These are phyloP conservation scores for Colletotrichum sp. DNA, from an alignment of 2,329 filamentous ascomycete genomes.

Conservation along the genomic window DNA sequence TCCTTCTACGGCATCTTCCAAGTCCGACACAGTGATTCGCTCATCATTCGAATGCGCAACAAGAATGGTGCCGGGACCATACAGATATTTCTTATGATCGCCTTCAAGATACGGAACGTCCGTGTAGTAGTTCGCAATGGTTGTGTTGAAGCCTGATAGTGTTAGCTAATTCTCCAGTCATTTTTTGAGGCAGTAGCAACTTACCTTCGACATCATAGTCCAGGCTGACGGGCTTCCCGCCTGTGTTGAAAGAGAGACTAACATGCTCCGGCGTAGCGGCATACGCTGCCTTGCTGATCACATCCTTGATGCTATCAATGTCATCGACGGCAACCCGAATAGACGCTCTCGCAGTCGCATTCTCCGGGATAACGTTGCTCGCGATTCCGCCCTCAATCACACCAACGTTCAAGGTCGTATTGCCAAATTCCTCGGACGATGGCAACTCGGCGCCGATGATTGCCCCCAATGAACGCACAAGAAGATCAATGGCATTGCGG, in stretches of 20 bases:
- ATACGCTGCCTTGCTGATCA: conserved; percentile 59
- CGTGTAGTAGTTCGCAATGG: conserved; percentile 90
- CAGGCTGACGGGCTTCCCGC: conserved; percentile 79
- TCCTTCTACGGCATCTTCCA: conserved; percentile 79
- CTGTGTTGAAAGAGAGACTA: conserved; percentile 64
- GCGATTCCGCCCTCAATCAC: conserved; percentile 81
- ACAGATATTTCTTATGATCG: conserved; percentile 69
- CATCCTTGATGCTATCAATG: conserved; percentile 58
- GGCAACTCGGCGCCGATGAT: conserved; percentile 76
- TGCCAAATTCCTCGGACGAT: conserved; percentile 77
- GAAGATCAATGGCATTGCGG: conserved; percentile 80
- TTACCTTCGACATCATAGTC: conserved; percentile 80
- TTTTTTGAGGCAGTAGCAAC: background rate
- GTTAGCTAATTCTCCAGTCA: conserved; percentile 10
- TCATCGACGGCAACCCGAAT: conserved; percentile 79
- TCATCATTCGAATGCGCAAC: conserved; percentile 90
- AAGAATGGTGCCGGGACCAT: conserved; percentile 76
- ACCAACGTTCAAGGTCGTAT: conserved; percentile 90
- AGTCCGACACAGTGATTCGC: conserved; percentile 73
- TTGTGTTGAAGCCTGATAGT: conserved; percentile 72
- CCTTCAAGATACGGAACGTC: conserved; percentile 82
- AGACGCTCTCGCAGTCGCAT: conserved; percentile 70
- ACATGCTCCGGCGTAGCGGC: conserved; percentile 63
- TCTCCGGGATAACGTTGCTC: conserved; percentile 83
- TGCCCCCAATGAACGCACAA: conserved; percentile 72